Evolutionary conservation across 2,329 filamentous ascomycete genomes (phyloP), one percentile per base, ranked within the genome.

Genomic region (Colletotrichum destructivum): DNA sequence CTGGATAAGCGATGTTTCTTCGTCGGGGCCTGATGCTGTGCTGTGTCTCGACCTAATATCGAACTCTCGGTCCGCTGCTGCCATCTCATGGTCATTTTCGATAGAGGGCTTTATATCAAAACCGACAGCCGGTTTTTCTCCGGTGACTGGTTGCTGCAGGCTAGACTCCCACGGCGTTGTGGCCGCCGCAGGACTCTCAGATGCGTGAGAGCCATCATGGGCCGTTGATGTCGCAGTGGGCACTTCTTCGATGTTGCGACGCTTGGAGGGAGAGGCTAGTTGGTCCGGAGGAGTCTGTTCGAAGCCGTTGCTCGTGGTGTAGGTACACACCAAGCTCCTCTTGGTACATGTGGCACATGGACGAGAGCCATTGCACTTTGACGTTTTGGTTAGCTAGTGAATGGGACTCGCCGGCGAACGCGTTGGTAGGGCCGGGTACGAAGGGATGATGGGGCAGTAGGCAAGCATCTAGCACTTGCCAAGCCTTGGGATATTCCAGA

Each of bases 1-100:
- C 12, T 86, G 85, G 73, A 87, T 86, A 35, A 90, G 82, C 35
- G 87, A 84, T 4, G 88, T 85, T 75, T 91, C 89, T 72, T 91
- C 88, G 49, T 88, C 88, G 46, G 82, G 80, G 2, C 83, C 85
- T 72, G 83, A 86, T 26, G 78, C 78, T 49, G 81, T 83, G 73
- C 81, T 83, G 59, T 82, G 79, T 51, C 79, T 80, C 23, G 84
- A 82, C 51, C 62, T 71, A 13, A 46, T 66, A n/a, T 69, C 65
- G 35, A 61, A 69, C 44, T 75, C 73, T 47, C 63, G 56, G 23
- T 73, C 64, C 40, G 55, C 60, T 31, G n/a, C 52, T 51, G 35
- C 18, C 16, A 46, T 46, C 21, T 69, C 71, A 13, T 57, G 46
- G 23, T 72, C 67, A 54, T 44, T 54, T 62, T 72, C 68, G 12